Base-by-base conservation (phyloP, 2,329 filamentous ascomycete genomes). In the Tothia fuscella region DNA sequence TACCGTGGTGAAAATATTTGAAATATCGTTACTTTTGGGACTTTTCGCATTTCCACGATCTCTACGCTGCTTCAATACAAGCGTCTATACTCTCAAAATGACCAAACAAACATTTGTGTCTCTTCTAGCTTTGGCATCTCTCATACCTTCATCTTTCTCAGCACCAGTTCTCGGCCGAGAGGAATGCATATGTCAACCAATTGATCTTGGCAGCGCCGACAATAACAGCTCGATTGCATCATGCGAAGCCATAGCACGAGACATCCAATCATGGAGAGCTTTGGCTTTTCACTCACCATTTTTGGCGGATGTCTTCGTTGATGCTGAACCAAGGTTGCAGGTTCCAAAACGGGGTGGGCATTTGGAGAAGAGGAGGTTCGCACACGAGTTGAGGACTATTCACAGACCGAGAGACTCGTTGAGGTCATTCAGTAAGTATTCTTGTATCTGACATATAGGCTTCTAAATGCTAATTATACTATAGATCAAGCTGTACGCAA, bases 181-280 rank as follows among this genome's bases (percentile, higher is more conserved):
- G 20, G 38, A 40, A 40, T 40, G 38, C 22, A 14, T 40, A 4
- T 40, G 38, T 28, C 24, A 31, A 13, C 38, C 38, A 32, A 22
- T 40, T 3, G 26, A 31, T 16, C 10, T 10, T 14, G 29, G 21
- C 19, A 24, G 31, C 4, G 22, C 16, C 16, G 25, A 25, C 35
- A 37, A 25, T 25, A 30, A 30, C 29, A 32, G 17, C 16, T 30
- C 38, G 7, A 9, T 40, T 9, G 38, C 25, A 40, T 40, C 38
- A 30, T 40, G 38, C 38, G 31, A 30, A 12, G 22, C 20, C 17
- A 32, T 40, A 5, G 38, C 38, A 4, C 21, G 31, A 31, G 29
- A 13, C 5, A 40, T 40, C 16, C 26, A 40, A 19, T 28, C 19
- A 30, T 40, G 38, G 38, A 30, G 38, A n/a, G 38, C 24, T 9